Conservation (phyloP, 345 rosid species). For the Moricandia moricandioides region DNA sequence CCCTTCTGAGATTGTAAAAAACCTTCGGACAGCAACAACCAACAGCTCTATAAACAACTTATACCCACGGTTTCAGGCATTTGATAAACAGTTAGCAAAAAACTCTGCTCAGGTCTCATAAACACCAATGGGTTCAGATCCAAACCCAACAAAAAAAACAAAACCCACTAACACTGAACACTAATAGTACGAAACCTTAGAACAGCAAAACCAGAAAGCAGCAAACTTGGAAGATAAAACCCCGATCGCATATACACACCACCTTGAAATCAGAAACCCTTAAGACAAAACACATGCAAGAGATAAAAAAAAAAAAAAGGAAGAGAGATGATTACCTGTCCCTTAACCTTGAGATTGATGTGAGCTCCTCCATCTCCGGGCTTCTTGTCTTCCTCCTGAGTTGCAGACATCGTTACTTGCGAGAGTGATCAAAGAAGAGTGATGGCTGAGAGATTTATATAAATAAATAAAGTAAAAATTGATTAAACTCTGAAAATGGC, state of each 20-base stretch:
- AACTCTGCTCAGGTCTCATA: neutral
- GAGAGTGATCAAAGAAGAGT: neutral
- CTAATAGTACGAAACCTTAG: neutral
- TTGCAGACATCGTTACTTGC: slow-evolving; percentile 32
- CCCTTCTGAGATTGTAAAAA: neutral
- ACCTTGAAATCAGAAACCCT: neutral
- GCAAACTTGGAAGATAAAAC: neutral
- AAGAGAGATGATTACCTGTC: slow-evolving; percentile 55
- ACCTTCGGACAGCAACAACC: neutral
- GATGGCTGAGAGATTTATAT: neutral
- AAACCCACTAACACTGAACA: neutral
- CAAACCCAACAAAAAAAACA: neutral
- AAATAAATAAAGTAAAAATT: neutral
- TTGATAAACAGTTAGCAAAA: neutral
- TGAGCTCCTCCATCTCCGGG: slow-evolving; percentile 69
- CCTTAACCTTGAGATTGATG: slow-evolving; percentile 86
- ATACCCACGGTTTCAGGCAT: neutral
- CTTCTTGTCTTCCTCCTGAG: slow-evolving; percentile 71
- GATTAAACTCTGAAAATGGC: neutral
- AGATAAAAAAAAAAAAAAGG: neutral
- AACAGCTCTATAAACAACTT: neutral
- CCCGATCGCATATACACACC: neutral
- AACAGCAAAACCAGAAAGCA: neutral
- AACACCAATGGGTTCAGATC: neutral
- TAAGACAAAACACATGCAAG: neutral